Base-by-base conservation (phyloP, 2,329 filamentous ascomycete species). In the Lachnellula arida region DNA sequence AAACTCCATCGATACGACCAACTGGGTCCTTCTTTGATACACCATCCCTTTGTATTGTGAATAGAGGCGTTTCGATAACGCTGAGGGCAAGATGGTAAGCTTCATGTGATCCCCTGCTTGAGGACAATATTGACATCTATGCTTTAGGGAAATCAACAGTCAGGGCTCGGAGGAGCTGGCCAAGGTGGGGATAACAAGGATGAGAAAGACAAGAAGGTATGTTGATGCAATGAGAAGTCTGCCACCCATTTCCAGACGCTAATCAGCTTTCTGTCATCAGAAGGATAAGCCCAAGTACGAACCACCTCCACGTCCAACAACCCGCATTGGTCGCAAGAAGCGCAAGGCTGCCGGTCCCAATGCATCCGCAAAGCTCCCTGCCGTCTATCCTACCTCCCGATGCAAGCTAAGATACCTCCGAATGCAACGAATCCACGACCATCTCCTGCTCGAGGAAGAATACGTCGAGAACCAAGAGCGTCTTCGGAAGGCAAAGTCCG, bases 211-310 rank as follows among this genome's bases (percentile, higher is more conserved):
- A 96, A 97, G 82, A 97, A 97, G 84, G 93, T 89, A 76, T 54
- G 73, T 11, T 11, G 12, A 34, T 17, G 23, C 8, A 40, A 35
- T 32, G 17, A 12, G 7, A 42, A 25, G 37, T 37, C 15, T 53
- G 46, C 11, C 11, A 28, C 28, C 42, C 7, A 35, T 48, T 37
- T 43, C 23, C 22, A 49, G 40, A 58, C 54, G 50, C 61, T 68
- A 49, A 67, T 52, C n/a, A 25, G 32, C 51, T n/a, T 43, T 32
- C 39, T 23, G 22, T 57, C 39, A 58, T 66, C 69, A 96, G 93
- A 97, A 99, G 83, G 93, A 99, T 62, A 99, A 99, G 87, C 94
- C 94, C 72, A 97, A 96, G 88, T 99, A 99, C 81, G 94, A 99
- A 76, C 94, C 94, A 63, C 94, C 94, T 66, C 94, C 94, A 74